Conservation (phyloP, 108 stramenopile genomes). For the Skeletonema costatum region DNA sequence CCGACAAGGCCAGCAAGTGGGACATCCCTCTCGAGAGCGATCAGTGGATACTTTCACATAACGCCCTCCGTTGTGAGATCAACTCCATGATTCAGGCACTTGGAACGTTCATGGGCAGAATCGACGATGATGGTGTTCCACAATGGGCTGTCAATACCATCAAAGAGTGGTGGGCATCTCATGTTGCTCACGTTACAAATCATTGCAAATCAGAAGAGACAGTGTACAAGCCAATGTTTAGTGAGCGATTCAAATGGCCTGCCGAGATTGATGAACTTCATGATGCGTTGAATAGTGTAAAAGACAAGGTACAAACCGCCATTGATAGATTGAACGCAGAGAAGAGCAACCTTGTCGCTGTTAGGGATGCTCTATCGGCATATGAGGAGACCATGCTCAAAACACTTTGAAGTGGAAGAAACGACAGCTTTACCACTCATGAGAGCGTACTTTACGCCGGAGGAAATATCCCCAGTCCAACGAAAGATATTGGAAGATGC, state of each 20-base stretch:
- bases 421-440: not conserved
- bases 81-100: not conserved
- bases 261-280: not conserved
- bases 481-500: conserved; percentile 6
- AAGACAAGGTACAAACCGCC: not conserved
- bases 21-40: not conserved
- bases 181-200: not conserved
- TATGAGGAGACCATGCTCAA: not conserved
- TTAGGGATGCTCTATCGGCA: not conserved
- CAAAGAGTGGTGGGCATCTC: not conserved
- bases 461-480: not conserved
- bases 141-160: not conserved
- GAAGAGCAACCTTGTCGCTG: not conserved
- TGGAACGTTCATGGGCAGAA: not conserved
- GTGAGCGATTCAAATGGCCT: not conserved
- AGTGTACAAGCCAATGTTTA: not conserved
- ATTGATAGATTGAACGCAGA: not conserved
- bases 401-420: not conserved
- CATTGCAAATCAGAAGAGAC: not conserved
- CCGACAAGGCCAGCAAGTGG: not conserved
- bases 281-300: not conserved
- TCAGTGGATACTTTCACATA: not conserved
- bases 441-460: conserved; percentile 2
- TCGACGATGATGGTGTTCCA: not conserved
- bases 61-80: not conserved